These are phyloP conservation scores for Bipolaris victoriae DNA, from an alignment of 2,329 filamentous ascomycete genomes.

Conservation along the genomic window DNA sequence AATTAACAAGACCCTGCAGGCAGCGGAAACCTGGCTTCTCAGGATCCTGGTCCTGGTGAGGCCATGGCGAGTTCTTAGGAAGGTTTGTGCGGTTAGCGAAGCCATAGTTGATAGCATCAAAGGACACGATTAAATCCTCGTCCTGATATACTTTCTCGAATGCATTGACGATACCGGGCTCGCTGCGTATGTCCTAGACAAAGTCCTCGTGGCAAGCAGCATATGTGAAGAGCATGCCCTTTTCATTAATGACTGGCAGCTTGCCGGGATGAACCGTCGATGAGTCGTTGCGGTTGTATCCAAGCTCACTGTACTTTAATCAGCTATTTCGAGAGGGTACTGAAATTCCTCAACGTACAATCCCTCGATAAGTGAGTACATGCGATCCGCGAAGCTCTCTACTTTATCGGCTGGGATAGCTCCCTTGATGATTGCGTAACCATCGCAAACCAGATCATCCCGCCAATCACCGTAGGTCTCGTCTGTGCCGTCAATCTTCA, in stretches of 20 bases:
- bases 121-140: slow-evolving; percentile 47
- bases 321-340: background rate
- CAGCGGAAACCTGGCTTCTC: slow-evolving; percentile 57
- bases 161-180: slow-evolving; percentile 45
- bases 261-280: slow-evolving; percentile 28
- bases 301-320: slow-evolving; percentile 15
- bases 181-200: slow-evolving; percentile 49
- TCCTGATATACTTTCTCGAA: slow-evolving; percentile 42
- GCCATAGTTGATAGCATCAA: slow-evolving; percentile 48
- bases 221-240: slow-evolving; percentile 39
- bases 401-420: slow-evolving; percentile 54
- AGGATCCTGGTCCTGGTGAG: slow-evolving; percentile 42
- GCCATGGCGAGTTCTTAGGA: slow-evolving; percentile 41
- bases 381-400: slow-evolving; percentile 40
- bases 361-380: slow-evolving; percentile 40
- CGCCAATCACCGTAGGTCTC: slow-evolving; percentile 42
- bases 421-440: slow-evolving; percentile 53
- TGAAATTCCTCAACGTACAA: slow-evolving; percentile 25
- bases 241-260: slow-evolving; percentile 27
- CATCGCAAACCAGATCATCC: slow-evolving; percentile 29
- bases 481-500: slow-evolving; percentile 28
- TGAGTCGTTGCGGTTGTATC: slow-evolving; percentile 26
- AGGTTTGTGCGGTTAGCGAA: slow-evolving; percentile 42
- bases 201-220: slow-evolving; percentile 50
- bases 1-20: slow-evolving; percentile 59